Evolutionary conservation across 202 grass and related monocot species (phyloP).

Genomic region (Carex arenaria): DNA sequence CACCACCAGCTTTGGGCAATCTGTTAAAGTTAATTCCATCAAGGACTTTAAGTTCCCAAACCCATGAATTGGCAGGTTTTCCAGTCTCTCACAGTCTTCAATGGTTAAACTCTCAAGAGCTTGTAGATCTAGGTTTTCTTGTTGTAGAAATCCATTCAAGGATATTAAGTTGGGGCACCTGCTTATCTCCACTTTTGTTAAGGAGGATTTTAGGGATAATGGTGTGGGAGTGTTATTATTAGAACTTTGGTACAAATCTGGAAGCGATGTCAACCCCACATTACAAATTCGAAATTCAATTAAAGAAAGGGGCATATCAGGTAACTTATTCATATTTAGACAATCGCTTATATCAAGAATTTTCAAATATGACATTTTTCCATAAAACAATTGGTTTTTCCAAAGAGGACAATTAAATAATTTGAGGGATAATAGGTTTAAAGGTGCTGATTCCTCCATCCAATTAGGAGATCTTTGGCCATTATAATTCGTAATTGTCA

Average conservation of each 20-base stretch:
- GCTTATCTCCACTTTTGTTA: not conserved
- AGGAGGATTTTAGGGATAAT: not conserved
- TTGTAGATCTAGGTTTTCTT: not conserved
- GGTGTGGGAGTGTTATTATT: not conserved
- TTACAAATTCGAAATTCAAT: constrained; percentile 38
- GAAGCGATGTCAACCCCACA: constrained; percentile 38
- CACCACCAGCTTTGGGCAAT: no score
- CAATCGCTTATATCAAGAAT: constrained; percentile 31
- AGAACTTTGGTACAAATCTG: not conserved
- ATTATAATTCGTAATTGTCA: constrained; percentile 33
- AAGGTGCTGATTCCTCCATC: constrained; percentile 12
- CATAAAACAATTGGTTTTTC: constrained; percentile 27
- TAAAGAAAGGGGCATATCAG: constrained; percentile 28
- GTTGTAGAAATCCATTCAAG: not conserved
- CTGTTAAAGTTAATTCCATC: no score
- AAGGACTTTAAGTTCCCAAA: no score
- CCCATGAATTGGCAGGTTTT: no score
- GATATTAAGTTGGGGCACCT: not conserved
- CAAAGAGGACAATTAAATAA: constrained; percentile 22
- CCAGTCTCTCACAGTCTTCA: no score
- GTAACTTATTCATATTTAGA: constrained; percentile 20
- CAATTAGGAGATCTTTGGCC: constrained; percentile 33
- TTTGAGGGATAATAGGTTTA: constrained; percentile 20
- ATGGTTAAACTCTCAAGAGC: no score
- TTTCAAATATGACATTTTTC: constrained; percentile 21